phyloP scores from a whole-genome alignment of 306 rosid genomes.

The Inga leiocalycina region DNA sequence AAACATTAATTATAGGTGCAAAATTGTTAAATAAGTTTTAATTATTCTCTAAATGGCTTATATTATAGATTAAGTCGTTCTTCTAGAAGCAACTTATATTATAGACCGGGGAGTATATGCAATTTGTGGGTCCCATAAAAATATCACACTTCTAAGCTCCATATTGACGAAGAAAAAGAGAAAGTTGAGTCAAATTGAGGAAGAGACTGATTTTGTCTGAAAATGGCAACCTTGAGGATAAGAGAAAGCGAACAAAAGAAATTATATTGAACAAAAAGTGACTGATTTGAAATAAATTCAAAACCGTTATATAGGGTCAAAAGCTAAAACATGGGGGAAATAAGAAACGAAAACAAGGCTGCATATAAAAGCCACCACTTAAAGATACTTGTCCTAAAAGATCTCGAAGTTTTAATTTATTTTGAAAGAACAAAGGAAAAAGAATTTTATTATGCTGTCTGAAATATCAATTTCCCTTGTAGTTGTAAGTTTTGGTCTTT shows the following conservation, averaged over 20 bases:
- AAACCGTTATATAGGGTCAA: background rate
- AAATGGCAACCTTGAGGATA: background rate
- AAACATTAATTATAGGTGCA: too few relatives aligned
- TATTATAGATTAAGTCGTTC: too few relatives aligned
- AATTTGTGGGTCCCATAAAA: background rate
- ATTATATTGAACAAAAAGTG: background rate
- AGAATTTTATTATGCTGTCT: too few relatives aligned
- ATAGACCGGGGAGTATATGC: background rate
- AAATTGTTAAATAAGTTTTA: too few relatives aligned
- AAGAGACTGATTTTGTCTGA: background rate
- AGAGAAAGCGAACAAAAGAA: background rate
- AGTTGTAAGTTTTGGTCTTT: background rate
- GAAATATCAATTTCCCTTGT: too few relatives aligned
- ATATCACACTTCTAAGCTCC: background rate
- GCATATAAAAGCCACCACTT: background rate
- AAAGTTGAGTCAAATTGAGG: background rate
- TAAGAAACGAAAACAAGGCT: background rate
- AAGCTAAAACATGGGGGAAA: background rate
- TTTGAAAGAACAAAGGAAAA: background rate
- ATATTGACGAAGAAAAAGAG: background rate
- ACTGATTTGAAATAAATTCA: background rate
- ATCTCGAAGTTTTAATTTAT: too few relatives aligned
- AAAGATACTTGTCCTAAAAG: background rate
- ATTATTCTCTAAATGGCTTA: too few relatives aligned
- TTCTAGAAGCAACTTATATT: too few relatives aligned